Evolutionary conservation across 352 stramenopile genomes (phyloP).

Genomic region (Phytophthora colocasiae): DNA sequence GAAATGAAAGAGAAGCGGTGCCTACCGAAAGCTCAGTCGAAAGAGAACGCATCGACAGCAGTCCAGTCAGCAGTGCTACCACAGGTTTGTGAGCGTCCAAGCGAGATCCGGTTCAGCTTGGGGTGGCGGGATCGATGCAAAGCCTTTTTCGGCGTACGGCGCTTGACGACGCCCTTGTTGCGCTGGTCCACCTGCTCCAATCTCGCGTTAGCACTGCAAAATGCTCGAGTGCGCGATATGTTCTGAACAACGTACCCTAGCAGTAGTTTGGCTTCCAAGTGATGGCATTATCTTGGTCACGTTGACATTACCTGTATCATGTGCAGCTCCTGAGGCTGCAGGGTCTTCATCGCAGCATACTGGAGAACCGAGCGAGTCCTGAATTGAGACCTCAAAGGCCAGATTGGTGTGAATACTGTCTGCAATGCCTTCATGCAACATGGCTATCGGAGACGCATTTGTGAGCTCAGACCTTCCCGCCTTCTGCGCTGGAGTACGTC

Average conservation of each 20-base stretch:
- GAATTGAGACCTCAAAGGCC: constrained; percentile 9
- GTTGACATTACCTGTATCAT: background rate
- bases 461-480: constrained; percentile 18
- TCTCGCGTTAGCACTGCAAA: constrained; percentile 4
- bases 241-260: constrained; percentile 28
- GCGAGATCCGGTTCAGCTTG: constrained; percentile 24
- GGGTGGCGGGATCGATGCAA: constrained; percentile 23
- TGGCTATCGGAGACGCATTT: constrained; percentile 1
- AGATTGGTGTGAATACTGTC: constrained; percentile 9
- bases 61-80: constrained; percentile 42
- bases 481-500: constrained; percentile 36
- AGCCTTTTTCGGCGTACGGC: constrained; percentile 21
- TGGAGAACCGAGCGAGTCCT: constrained; percentile 28
- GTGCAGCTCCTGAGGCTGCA: constrained; percentile 1
- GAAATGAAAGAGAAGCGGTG: constrained; percentile 5
- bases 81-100: constrained; percentile 27
- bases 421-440: background rate
- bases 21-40: constrained; percentile 36
- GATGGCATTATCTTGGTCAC: constrained; percentile 2
- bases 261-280: constrained; percentile 2
- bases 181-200: constrained; percentile 14
- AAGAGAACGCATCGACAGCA: constrained; percentile 48
- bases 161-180: constrained; percentile 29
- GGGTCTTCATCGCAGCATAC: constrained; percentile 30
- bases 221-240: background rate